A percentile compares a stretch with the other conserved stretches of the same genome.
Evolutionary conservation across 1,139 yeast genomes (phyloP).

Genomic region (Kodamaea derodonti): DNA sequence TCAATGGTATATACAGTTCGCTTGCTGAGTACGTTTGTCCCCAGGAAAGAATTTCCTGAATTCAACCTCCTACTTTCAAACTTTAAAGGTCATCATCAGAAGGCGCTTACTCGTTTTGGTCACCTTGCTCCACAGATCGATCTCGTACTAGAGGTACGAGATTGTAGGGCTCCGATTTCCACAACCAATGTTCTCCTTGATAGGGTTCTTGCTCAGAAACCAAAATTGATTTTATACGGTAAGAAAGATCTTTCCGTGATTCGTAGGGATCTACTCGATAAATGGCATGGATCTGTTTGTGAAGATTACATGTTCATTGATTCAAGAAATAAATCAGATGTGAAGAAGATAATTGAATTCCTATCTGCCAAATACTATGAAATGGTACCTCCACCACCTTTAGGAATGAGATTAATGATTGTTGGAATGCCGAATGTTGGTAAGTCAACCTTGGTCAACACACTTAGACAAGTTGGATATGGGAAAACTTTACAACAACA

Average conservation of each 20-base stretch:
- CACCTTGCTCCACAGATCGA: conserved; percentile 79
- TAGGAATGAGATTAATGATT: conserved; percentile 73
- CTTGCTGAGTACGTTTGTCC: conserved; percentile 45
- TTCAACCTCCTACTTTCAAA: conserved; percentile 70
- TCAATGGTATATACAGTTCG: too few species aligned
- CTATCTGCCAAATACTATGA: conserved; percentile 41
- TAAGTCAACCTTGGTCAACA: conserved; percentile 83
- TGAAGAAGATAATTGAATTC: conserved; percentile 44
- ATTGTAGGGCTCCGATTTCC: conserved; percentile 83
- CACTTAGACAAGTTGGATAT: conserved; percentile 58
- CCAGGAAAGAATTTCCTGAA: conserved; percentile 54
- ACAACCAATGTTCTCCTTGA: conserved; percentile 82
- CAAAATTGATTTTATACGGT: conserved; percentile 61
- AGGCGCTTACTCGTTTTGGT: conserved; percentile 68
- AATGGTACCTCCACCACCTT: conserved; percentile 69
- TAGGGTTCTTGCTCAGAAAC: conserved; percentile 55
- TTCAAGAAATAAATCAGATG: conserved; percentile 51
- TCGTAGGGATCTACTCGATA: conserved; percentile 30
- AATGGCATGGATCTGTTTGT: conserved; percentile 50
- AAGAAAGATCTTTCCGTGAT: conserved; percentile 54
- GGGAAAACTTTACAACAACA: conserved; percentile 15
- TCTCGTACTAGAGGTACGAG: conserved; percentile 77
- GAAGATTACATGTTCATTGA: conserved; percentile 62
- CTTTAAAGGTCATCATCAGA: conserved; percentile 88
- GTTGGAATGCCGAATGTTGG: conserved; percentile 99